These are phyloP conservation scores for Ophiostoma sp. DNA, from an alignment of 2,329 filamentous ascomycete species.

Conservation along the genomic window DNA sequence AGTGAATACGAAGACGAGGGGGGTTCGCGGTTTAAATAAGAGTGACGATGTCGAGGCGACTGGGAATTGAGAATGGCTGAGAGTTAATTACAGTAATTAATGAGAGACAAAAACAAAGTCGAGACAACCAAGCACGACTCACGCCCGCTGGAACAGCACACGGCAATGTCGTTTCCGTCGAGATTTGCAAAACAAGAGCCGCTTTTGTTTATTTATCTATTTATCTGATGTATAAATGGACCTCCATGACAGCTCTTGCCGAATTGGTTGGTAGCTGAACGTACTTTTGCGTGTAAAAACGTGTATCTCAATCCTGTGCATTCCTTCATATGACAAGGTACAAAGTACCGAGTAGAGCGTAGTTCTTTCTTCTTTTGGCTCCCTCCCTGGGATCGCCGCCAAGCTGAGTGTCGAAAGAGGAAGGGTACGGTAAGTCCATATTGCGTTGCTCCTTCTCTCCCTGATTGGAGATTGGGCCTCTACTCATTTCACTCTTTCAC, in stretches of 20 bases:
- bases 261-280: not conserved
- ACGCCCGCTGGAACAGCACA: not conserved
- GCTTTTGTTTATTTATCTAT: conserved; percentile 1
- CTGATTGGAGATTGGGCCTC: not conserved
- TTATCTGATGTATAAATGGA: not conserved
- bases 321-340: not conserved
- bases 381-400: conserved; percentile 4
- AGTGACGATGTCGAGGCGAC: not conserved
- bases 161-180: not conserved
- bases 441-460: not conserved
- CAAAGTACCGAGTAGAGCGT: too few relatives aligned
- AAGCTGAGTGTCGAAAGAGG: not conserved
- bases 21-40: not conserved
- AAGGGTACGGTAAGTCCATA: not conserved
- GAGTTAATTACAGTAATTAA: not conserved
- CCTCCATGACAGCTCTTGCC: not conserved
- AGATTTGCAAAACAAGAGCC: not conserved
- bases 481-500: not conserved
- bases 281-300: conserved; percentile 2
- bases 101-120: not conserved
- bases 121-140: too few relatives aligned
- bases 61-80: not conserved
- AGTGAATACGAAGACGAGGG: not conserved
- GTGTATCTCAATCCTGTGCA: not conserved
- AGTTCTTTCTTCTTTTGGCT: not conserved